Conservation (phyloP, 139 green algal genomes). For the Raphidocelis subcapitata region DNA sequence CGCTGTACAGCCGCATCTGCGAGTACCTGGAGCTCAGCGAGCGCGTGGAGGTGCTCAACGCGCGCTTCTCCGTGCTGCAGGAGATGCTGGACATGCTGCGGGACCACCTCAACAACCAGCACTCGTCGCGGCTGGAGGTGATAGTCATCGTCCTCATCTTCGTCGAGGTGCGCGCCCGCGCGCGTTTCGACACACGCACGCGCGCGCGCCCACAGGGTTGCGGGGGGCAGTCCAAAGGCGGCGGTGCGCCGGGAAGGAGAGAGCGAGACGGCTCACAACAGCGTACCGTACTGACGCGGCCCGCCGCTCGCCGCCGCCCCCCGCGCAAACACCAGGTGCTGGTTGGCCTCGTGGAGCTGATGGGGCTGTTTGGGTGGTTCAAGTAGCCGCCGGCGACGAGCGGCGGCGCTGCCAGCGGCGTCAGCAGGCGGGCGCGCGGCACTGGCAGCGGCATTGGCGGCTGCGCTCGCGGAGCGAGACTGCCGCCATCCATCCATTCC, state of each 20-base stretch:
- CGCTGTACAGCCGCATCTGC: conserved; percentile 43
- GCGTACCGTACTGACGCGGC: no score
- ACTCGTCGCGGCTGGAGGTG: conserved; percentile 56
- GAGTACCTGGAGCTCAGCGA: conserved; percentile 63
- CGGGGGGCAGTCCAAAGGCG: neutral
- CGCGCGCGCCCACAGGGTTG: no score
- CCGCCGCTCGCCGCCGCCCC: no score
- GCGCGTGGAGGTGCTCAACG: conserved; percentile 28
- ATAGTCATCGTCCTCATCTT: conserved; percentile 66
- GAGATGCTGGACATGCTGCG: conserved; percentile 90
- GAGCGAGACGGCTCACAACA: neutral
- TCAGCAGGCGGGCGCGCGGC: no score
- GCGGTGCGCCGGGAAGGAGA: neutral
- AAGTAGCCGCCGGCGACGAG: no score
- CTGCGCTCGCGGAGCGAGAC: no score
- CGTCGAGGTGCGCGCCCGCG: conserved; percentile 57
- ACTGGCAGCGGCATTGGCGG: no score
- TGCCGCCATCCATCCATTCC: no score
- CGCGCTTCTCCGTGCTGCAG: conserved; percentile 52
- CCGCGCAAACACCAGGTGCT: no score
- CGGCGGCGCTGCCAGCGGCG: no score
- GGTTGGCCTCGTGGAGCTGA: conserved; percentile 47
- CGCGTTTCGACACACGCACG: no score
- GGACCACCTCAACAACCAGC: conserved; percentile 63
- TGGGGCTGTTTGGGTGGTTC: conserved; percentile 41